A percentile compares a stretch with the other conserved stretches of the same genome.
Conservation (phyloP, 768 basidiomycete species). For the Suillus sp. region DNA sequence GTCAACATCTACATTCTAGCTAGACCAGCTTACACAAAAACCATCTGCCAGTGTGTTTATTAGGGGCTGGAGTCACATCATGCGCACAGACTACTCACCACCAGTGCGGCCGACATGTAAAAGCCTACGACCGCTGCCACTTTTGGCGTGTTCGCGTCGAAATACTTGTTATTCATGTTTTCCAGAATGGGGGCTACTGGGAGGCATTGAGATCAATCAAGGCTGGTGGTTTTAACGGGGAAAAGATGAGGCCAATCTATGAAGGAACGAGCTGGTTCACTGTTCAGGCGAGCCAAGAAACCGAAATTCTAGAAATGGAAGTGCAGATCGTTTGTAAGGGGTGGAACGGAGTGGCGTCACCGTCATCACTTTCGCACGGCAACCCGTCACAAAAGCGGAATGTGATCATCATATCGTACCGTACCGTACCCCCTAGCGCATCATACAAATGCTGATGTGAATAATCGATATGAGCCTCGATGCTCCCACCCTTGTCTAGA, state of each 20-base stretch:
- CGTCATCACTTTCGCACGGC: not conserved
- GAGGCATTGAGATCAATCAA: not conserved
- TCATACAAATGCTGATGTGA: not conserved
- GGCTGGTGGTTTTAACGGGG: constrained; percentile 1
- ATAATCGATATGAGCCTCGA: not conserved
- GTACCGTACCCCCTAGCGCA: not conserved
- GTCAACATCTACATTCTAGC: not conserved
- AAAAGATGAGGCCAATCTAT: not conserved
- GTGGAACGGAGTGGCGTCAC: constrained; percentile 8
- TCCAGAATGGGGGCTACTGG: constrained; percentile 5
- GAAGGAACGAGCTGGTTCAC: not conserved
- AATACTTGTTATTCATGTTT: constrained; percentile 24
- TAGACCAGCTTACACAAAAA: constrained; percentile 44
- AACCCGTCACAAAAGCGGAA: not conserved
- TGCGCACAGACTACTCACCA: constrained; percentile 47
- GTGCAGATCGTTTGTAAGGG: not conserved
- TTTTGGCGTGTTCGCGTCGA: constrained; percentile 42
- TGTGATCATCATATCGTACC: not conserved
- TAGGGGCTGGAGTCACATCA: constrained; percentile 11
- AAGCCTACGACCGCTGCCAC: constrained; percentile 75
- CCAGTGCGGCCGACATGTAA: constrained; percentile 76
- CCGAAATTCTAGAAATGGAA: not conserved
- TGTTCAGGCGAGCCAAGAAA: not conserved
- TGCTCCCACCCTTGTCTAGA: constrained; percentile 7
- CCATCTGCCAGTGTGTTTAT: constrained; percentile 40